A percentile compares a stretch with the other conserved stretches of the same genome.
Conservation (phyloP, 192 early-diverging fungal species). For the Rhizophagus sp. region DNA sequence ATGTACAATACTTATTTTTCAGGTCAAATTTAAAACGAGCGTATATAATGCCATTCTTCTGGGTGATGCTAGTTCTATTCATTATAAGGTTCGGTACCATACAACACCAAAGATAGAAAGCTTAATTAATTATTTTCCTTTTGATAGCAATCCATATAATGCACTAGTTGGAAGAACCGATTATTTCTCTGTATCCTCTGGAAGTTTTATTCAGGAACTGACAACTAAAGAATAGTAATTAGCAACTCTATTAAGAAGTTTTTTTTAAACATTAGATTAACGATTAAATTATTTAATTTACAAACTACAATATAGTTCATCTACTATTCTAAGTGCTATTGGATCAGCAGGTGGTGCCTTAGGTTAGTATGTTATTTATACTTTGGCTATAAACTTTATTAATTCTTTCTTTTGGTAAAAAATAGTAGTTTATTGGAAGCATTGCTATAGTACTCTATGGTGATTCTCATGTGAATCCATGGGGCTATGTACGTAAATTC, state of each 20-base stretch:
- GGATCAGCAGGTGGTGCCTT: background rate
- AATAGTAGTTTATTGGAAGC: background rate
- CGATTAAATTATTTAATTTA: background rate
- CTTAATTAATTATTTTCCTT: constrained; percentile 2
- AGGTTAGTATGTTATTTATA: constrained; percentile 14
- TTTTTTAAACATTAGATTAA: background rate
- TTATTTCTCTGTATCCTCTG: constrained; percentile 10
- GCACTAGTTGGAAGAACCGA: background rate
- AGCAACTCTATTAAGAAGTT: too few relatives aligned
- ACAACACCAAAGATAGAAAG: background rate
- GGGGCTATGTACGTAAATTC: background rate
- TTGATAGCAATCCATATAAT: background rate
- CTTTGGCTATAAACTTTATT: too few relatives aligned
- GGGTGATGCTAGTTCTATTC: background rate
- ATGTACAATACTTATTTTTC: background rate
- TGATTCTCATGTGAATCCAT: background rate
- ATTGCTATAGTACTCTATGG: background rate
- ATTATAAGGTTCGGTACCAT: background rate
- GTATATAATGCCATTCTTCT: background rate
- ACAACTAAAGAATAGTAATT: background rate
- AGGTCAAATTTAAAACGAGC: constrained; percentile 4
- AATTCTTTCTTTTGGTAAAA: background rate
- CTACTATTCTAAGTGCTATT: background rate
- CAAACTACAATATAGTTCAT: background rate
- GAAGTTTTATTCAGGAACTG: constrained; percentile 6